These are phyloP conservation scores for Penicillium sp. DNA, from an alignment of 2,329 filamentous ascomycete genomes.

Conservation along the genomic window DNA sequence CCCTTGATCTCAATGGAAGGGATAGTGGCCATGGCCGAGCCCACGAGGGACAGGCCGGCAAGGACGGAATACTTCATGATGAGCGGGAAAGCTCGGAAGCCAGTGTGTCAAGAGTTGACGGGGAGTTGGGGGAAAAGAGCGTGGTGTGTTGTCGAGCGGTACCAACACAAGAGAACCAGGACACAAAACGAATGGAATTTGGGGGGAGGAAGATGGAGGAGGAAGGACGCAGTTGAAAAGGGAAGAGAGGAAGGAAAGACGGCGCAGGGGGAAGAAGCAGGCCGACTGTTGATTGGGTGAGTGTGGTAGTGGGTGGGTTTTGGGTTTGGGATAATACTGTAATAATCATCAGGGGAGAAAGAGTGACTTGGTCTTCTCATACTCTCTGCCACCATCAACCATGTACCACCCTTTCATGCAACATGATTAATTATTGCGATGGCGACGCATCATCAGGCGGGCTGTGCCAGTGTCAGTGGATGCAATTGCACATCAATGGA, in stretches of 20 bases:
- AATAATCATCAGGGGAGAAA: neutral
- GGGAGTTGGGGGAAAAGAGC: slow-evolving; percentile 8
- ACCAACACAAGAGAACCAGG: neutral
- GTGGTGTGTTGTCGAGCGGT: neutral
- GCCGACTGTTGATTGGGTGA: slow-evolving; percentile 1
- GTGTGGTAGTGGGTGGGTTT: neutral
- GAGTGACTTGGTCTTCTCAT: neutral
- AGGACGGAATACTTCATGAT: slow-evolving; percentile 59
- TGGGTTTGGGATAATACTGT: neutral
- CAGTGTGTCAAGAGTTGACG: slow-evolving; percentile 20
- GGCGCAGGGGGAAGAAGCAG: slow-evolving; percentile 5
- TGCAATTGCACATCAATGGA: slow-evolving; percentile 18
- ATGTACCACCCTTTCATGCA: neutral
- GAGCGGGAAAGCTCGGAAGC: slow-evolving; percentile 18
- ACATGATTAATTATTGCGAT: neutral
- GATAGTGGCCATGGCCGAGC: slow-evolving; percentile 53
- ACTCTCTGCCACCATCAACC: neutral
- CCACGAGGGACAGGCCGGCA: slow-evolving; percentile 56
- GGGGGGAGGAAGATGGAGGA: neutral
- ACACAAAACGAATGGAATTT: slow-evolving; percentile 12
- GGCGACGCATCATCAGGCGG: slow-evolving; percentile 25
- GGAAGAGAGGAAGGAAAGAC: slow-evolving; percentile 12
- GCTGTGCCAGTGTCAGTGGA: slow-evolving; percentile 21
- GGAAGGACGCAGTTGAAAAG: slow-evolving; percentile 14
- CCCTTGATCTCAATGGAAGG: slow-evolving; percentile 68